Evolutionary conservation across 129 eudicot genomes (phyloP).

Genomic region (Sambucus nigra): DNA sequence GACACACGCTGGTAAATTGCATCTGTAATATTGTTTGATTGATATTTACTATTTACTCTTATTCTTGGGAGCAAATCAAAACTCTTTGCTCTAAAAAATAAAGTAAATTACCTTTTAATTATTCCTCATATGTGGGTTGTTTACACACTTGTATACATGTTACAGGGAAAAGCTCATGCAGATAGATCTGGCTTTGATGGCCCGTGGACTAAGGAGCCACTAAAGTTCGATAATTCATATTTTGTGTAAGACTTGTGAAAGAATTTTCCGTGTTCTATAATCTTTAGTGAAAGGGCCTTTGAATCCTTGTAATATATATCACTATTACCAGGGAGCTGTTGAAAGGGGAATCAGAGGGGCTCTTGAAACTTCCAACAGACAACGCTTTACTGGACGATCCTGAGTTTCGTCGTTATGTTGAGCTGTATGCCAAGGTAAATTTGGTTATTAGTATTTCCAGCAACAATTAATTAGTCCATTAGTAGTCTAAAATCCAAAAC

Average conservation of each 20-base stretch:
- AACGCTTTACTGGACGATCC: slow-evolving; percentile 69
- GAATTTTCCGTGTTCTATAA: not conserved
- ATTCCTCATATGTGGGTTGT: slow-evolving; percentile 1
- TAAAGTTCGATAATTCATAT: slow-evolving; percentile 83
- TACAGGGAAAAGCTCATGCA: slow-evolving; percentile 90
- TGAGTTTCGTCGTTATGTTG: slow-evolving; percentile 47
- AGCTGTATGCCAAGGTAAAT: slow-evolving; percentile 74
- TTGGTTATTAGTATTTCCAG: not conserved
- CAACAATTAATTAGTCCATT: too few relatives aligned
- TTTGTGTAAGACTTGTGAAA: slow-evolving; percentile 49
- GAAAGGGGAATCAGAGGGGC: slow-evolving; percentile 80
- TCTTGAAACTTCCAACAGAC: slow-evolving; percentile 77
- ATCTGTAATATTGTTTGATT: slow-evolving; percentile 5
- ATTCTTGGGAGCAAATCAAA: not conserved
- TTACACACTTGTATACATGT: slow-evolving; percentile 6
- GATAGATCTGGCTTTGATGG: slow-evolving; percentile 98
- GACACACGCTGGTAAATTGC: slow-evolving; percentile 79
- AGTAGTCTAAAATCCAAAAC: not conserved
- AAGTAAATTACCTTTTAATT: not conserved
- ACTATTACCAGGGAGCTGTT: slow-evolving; percentile 68
- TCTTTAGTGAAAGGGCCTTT: not conserved
- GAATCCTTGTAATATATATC: not conserved
- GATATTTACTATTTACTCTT: slow-evolving; percentile 10
- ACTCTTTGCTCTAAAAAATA: slow-evolving; percentile 1
- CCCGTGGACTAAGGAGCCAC: slow-evolving; percentile 90